Evolutionary conservation across 495 filamentous ascomycete genomes (phyloP).

Genomic region (Hypoxylon subgilvum): DNA sequence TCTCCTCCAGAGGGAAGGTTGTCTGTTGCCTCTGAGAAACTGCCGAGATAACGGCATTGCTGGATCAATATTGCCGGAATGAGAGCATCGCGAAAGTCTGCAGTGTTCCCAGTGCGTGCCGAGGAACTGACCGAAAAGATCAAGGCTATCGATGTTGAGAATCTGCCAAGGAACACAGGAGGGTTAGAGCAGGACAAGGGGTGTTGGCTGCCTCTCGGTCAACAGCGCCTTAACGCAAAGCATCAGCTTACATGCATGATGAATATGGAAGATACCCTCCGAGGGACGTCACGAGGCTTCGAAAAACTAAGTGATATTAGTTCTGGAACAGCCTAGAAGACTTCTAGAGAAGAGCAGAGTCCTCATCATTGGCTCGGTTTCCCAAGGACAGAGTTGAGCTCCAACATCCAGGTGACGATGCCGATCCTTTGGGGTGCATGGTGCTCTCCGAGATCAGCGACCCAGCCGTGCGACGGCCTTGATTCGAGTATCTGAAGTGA

Average conservation of each 20-base stretch:
- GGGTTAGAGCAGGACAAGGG: slow-evolving; percentile 1
- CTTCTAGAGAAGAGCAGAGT: slow-evolving; percentile 3
- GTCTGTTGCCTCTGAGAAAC: too few relatives aligned
- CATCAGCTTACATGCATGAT: slow-evolving; percentile 14
- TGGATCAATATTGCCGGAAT: too few relatives aligned
- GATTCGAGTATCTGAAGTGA: neutral
- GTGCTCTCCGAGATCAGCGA: neutral
- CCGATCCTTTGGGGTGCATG: neutral
- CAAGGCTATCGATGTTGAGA: slow-evolving; percentile 1
- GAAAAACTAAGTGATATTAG: neutral
- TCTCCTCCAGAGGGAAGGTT: too few relatives aligned
- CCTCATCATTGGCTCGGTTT: slow-evolving; percentile 8
- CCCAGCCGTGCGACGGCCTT: neutral
- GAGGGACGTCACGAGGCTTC: slow-evolving; percentile 4
- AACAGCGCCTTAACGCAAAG: neutral
- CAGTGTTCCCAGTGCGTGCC: too few relatives aligned
- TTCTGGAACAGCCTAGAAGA: slow-evolving; percentile 25
- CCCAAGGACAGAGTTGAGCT: neutral
- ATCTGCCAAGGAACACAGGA: neutral
- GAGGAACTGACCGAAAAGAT: too few relatives aligned
- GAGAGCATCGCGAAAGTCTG: too few relatives aligned
- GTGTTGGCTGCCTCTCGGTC: neutral
- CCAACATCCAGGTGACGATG: neutral
- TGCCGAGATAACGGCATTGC: too few relatives aligned
- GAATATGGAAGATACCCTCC: slow-evolving; percentile 1